Evolutionary conservation across 345 rosid species (phyloP), one percentile per base, ranked within the genome.

Genomic region (Linum trigynum): DNA sequence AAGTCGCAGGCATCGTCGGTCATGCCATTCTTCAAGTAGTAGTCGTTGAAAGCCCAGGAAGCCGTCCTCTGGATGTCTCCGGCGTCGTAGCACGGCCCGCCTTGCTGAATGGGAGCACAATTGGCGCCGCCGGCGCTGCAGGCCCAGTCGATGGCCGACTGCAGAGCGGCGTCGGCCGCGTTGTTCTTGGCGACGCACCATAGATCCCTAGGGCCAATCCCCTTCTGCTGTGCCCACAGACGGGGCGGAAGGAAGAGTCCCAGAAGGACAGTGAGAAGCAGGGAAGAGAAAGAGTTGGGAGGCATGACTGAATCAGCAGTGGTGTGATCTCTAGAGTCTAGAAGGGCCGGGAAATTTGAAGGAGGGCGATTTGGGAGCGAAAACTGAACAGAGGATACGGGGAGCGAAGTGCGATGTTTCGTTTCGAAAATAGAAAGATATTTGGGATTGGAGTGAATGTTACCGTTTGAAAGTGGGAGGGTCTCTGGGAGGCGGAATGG

Each of bases 171-270:
- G 67, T 92, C 92, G 41, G 81, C 88, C 2, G 87, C 95, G 79
- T 92, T 87, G 81, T 88, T 86, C 89, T 83, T 86, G 2, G 96
- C 91, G 53, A 89, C 98, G 76, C 98, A 92, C 90, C 91, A 90
- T 1, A 90, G 88, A 67, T 85, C 88, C 74, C 74, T 63, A 48
- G 68, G 69, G 37, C 63, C 74, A n/a, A 65, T 69, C 40, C 63
- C 69, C 23, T 59, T 71, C 66, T 71, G 81, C 63, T 71, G 79
- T 57, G 72, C 74, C 17, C 16, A 16, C 64, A 12, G 64, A 6
- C 39, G 40, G 0, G 42, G 64, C 45, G 39, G 64, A 3, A 61
- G 64, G 14, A 9, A 2, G 64, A 41, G 17, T 17, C 12, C 1
- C 11, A 41, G 45, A 39, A 36, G 61, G 38, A 57, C 38, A 3